phyloP scores from a whole-genome alignment of 1,284 basidiomycete genomes.

The Malassezia slooffiae region DNA sequence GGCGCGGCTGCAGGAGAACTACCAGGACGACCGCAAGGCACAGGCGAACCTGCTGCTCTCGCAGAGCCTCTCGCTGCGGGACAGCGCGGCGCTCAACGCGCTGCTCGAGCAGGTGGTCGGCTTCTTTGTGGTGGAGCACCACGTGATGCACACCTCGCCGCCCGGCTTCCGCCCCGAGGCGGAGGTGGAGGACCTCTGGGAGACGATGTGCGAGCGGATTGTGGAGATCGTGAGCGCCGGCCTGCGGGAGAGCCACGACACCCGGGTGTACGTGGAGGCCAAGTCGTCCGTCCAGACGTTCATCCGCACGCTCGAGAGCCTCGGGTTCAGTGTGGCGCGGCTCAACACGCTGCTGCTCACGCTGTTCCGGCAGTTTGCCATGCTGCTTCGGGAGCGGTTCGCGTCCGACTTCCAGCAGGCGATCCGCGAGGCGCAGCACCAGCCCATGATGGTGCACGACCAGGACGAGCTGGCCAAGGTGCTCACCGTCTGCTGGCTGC shows the following conservation, averaged over 20 bases:
- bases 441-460: constrained; percentile 74
- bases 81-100: constrained; percentile 34
- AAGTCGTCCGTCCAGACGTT: constrained; percentile 78
- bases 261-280: constrained; percentile 68
- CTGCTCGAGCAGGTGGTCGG: constrained; percentile 78
- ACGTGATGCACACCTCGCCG: constrained; percentile 74
- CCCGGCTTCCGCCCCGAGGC: constrained; percentile 66
- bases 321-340: constrained; percentile 66
- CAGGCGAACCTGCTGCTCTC: constrained; percentile 94
- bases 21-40: constrained; percentile 79
- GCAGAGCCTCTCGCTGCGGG: constrained; percentile 48
- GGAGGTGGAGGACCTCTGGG: constrained; percentile 94
- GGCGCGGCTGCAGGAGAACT: constrained; percentile 77
- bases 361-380: constrained; percentile 81
- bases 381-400: constrained; percentile 71
- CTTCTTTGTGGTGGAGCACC: constrained; percentile 92
- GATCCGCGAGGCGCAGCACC: constrained; percentile 75
- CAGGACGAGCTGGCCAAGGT: constrained; percentile 64
- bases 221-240: constrained; percentile 65
- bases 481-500: constrained; percentile 72
- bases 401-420: constrained; percentile 52
- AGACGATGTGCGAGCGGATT: constrained; percentile 68
- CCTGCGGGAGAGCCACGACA: constrained; percentile 65
- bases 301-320: constrained; percentile 71
- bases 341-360: constrained; percentile 74